Evolutionary conservation across 2,329 filamentous ascomycete genomes (phyloP), one percentile per base, ranked within the genome.

Genomic region (Penicillium sp.): DNA sequence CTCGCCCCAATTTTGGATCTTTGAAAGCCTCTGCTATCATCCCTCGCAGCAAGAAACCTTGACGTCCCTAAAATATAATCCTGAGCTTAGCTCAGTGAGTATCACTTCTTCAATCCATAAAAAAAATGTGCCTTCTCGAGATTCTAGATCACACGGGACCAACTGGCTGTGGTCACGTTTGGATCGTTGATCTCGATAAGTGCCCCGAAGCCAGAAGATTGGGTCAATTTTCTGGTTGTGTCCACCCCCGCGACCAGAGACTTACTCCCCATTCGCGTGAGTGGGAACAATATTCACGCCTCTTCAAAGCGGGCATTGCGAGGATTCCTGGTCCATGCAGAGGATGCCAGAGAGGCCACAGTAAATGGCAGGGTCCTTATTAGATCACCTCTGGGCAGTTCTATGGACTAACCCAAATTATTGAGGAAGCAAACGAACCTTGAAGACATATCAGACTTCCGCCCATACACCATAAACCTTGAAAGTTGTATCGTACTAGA

Each of bases 141-240:
- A 29, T 43, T 14, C 36, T 48, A 16, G 29, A 48, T 31, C 50
- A 48, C n/a, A 53, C 50, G n/a, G 44, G 44, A 14, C 44, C n/a
- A 10, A 22, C 48, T 36, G 44, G 50, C 7, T 52, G 38, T 22
- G 50, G 50, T 8, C 45, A 53, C 16, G 48, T 53, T 36, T 53
- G 50, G 44, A 48, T 53, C 29, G n/a, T 40, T 1, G 38, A 53
- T 13, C 22, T 48, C 11, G 14, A 53, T n/a, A 29, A n/a, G 48
- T 53, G 50, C 24, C 34, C 41, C 9, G 11, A 21, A 6, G 38
- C 50, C 16, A 36, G 29, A 16, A 29, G 21, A 7, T 6, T 41
- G 2, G 50, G 50, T 1, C 36, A 21, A 18, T 53, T 53, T 32
- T 53, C 38, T 10, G 45, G 21, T 14, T 53, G 45, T 43, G 21